A percentile compares a stretch with the other conserved stretches of the same genome.
Conservation (phyloP, 371 early-diverging fungal species). For the Apophysomyces trapeziformis region DNA sequence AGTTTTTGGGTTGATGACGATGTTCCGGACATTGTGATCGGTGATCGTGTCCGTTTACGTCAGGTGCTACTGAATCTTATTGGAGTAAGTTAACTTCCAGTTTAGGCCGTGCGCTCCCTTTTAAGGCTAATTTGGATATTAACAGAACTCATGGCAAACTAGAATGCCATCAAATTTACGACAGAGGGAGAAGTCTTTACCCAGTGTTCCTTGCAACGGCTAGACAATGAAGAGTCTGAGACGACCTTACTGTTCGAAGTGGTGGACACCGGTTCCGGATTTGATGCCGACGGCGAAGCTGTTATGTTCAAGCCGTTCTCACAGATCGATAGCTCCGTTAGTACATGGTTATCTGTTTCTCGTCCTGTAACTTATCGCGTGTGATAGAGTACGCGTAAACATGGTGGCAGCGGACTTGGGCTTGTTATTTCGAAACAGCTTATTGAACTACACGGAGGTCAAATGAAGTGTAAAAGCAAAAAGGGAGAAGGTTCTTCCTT, state of each 20-base stretch:
- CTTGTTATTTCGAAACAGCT: conserved; percentile 64
- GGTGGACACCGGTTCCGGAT: conserved; percentile 68
- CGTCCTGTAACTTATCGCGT: neutral
- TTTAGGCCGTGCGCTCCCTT: neutral
- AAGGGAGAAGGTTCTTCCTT: conserved; percentile 68
- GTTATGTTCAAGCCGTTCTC: conserved; percentile 75
- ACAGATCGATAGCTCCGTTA: conserved; percentile 66
- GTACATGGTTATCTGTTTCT: neutral
- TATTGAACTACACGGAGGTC: conserved; percentile 67
- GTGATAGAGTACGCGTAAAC: conserved; percentile 59
- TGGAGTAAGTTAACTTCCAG: conserved; percentile 41
- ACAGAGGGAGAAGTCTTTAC: conserved; percentile 66
- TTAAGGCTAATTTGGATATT: conserved; percentile 9
- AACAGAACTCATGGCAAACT: conserved; percentile 14
- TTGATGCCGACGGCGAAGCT: conserved; percentile 62
- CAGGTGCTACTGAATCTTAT: conserved; percentile 63
- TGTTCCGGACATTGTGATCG: conserved; percentile 62
- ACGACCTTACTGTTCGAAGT: conserved; percentile 64
- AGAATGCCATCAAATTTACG: conserved; percentile 75
- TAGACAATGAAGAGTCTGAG: conserved; percentile 29
- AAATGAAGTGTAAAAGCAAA: conserved; percentile 59
- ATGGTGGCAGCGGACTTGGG: conserved; percentile 71
- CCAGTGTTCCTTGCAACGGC: conserved; percentile 51
- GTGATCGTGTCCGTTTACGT: conserved; percentile 62
- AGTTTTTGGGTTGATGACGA: conserved; percentile 65